Evolutionary conservation across 1,284 basidiomycete species (phyloP).

Genomic region (Hortiboletus rubellus): DNA sequence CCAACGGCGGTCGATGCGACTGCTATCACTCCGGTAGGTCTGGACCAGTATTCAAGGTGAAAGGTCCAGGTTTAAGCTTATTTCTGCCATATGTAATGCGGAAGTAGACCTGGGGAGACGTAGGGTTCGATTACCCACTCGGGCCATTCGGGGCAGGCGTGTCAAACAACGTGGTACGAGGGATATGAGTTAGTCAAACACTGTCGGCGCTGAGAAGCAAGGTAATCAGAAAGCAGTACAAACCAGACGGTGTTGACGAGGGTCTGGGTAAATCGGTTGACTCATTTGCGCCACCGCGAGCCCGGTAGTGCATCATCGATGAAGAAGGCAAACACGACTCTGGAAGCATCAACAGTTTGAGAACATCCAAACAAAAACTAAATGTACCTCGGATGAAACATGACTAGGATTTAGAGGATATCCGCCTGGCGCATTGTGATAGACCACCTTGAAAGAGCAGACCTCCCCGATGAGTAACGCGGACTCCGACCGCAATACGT

Average conservation of each 20-base stretch:
- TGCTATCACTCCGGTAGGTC: constrained; percentile 53
- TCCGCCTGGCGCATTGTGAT: constrained; percentile 30
- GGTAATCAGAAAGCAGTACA: constrained; percentile 54
- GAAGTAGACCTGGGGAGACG: constrained; percentile 51
- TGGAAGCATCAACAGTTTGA: constrained; percentile 66
- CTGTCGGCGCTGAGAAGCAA: constrained; percentile 55
- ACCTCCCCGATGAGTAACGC: constrained; percentile 67
- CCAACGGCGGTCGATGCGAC: constrained; percentile 30
- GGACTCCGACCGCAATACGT: constrained; percentile 47
- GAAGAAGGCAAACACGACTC: constrained; percentile 69
- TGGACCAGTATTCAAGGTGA: constrained; percentile 55
- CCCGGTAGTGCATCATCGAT: constrained; percentile 69
- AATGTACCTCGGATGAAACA: constrained; percentile 44
- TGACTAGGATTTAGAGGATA: constrained; percentile 32
- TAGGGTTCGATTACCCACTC: constrained; percentile 57
- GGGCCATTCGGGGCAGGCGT: constrained; percentile 40
- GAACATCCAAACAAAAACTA: constrained; percentile 54
- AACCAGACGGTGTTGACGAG: constrained; percentile 72
- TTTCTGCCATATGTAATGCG: constrained; percentile 61
- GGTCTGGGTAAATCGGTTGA: constrained; percentile 56
- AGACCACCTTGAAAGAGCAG: constrained; percentile 54
- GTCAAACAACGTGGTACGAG: too few species aligned
- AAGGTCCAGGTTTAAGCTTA: constrained; percentile 57
- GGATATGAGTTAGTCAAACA: constrained; percentile 59
- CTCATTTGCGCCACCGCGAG: constrained; percentile 60